Percentiles rank a stretch among this genome's conserved stretches.
Conservation (phyloP, 495 filamentous ascomycete genomes). For the Penicillium steckii region DNA sequence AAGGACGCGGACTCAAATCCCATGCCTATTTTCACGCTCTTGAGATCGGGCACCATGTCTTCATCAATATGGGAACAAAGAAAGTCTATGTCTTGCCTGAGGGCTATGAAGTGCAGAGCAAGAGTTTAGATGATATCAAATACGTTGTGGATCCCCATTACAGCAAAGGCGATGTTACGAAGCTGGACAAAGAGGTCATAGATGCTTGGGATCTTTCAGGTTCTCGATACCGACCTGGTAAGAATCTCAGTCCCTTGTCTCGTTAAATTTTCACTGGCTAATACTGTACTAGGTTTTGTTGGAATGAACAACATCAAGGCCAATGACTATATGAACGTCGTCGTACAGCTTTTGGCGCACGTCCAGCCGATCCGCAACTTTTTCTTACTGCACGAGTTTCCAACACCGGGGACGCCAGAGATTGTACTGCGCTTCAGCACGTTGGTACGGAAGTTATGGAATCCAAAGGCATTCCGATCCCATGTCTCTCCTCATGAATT, state of each 20-base stretch:
- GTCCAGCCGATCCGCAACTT: conserved; percentile 88
- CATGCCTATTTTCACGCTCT: conserved; percentile 98
- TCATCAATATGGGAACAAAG: conserved; percentile 93
- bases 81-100: conserved; percentile 96
- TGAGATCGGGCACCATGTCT: conserved; percentile 93
- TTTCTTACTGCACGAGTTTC: conserved; percentile 74
- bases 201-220: conserved; percentile 75
- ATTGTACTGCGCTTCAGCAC: conserved; percentile 79
- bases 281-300: conserved; percentile 67
- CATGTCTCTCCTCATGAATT: conserved; percentile 98
- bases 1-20: conserved; percentile 89
- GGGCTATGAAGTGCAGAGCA: conserved; percentile 94
- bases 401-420: conserved; percentile 49
- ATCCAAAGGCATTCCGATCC: conserved; percentile 91
- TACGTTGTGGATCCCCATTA: conserved; percentile 95
- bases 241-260: conserved; percentile 7
- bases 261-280: background rate
- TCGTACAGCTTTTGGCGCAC: conserved; percentile 91
- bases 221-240: conserved; percentile 80
- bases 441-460: conserved; percentile 96
- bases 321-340: conserved; percentile 97
- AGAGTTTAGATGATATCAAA: conserved; percentile 97
- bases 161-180: conserved; percentile 71
- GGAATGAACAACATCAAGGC: conserved; percentile 99
- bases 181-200: conserved; percentile 75